Evolutionary conservation across 2,329 filamentous ascomycete species (phyloP).

Genomic region (Lachnellula subtilissima): DNA sequence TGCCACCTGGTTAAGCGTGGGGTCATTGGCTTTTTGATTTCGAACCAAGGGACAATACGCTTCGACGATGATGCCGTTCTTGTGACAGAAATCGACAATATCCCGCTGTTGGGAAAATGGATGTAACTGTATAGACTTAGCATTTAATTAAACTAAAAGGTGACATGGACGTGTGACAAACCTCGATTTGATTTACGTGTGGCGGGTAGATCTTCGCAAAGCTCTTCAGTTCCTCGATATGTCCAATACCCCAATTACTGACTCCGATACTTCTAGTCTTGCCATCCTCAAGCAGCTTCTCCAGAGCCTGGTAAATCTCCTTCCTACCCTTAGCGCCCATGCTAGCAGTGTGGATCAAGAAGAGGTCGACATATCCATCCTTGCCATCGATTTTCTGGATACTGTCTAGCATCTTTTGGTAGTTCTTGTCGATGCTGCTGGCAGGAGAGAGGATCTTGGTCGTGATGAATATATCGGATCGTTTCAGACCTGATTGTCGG

Average conservation of each 20-base stretch:
- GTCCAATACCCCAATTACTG: slow-evolving; percentile 64
- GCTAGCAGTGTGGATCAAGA: slow-evolving; percentile 63
- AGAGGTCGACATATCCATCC: slow-evolving; percentile 29
- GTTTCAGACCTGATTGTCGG: slow-evolving; percentile 48
- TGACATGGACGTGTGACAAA: slow-evolving; percentile 51
- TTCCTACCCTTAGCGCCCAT: slow-evolving; percentile 51
- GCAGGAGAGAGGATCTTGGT: slow-evolving; percentile 60
- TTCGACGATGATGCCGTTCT: slow-evolving; percentile 47
- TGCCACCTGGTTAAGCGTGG: slow-evolving; percentile 51
- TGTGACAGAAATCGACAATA: slow-evolving; percentile 44
- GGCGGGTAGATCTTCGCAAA: slow-evolving; percentile 65
- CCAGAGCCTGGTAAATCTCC: slow-evolving; percentile 62
- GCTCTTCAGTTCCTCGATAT: slow-evolving; percentile 63
- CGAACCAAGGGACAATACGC: slow-evolving; percentile 52
- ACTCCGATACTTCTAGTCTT: slow-evolving; percentile 64
- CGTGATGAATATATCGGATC: slow-evolving; percentile 62
- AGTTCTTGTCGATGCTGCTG: slow-evolving; percentile 52
- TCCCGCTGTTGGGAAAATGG: slow-evolving; percentile 61
- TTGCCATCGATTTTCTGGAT: slow-evolving; percentile 11
- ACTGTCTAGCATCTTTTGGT: slow-evolving; percentile 34
- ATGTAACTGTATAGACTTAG: slow-evolving; percentile 54
- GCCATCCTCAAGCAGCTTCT: slow-evolving; percentile 55
- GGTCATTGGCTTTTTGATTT: slow-evolving; percentile 57
- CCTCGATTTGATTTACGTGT: slow-evolving; percentile 69
- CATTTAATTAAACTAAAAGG: too few relatives aligned